Conservation (phyloP, 169 alveolate species). For the Eimeria acervulina region DNA sequence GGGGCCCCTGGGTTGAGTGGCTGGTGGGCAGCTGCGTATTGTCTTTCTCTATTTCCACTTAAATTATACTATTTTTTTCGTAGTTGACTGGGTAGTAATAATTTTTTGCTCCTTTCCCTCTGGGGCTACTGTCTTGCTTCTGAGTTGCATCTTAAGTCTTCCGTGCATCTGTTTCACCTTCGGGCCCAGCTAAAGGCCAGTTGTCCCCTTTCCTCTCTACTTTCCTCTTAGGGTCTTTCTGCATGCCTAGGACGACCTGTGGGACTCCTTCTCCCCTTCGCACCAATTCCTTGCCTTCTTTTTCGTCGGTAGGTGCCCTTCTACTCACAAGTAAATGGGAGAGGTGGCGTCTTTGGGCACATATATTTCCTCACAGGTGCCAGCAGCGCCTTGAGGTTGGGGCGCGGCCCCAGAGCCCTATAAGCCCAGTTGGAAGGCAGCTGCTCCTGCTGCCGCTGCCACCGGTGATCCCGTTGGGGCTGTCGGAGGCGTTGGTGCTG, state of each 20-base stretch:
- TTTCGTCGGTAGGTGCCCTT: neutral
- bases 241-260: neutral
- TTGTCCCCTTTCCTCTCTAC: neutral
- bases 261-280: neutral
- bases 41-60: neutral
- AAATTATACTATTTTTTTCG: neutral
- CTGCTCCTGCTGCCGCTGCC: neutral
- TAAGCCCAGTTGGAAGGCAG: neutral
- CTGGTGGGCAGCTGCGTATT: neutral
- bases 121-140: neutral
- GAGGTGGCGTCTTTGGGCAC: neutral
- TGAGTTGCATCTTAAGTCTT: neutral
- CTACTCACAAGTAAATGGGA: neutral
- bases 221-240: neutral
- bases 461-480: neutral
- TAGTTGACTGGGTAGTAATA: neutral
- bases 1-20: slow-evolving; percentile 8
- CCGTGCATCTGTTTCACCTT: neutral
- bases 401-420: neutral
- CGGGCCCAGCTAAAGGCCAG: neutral
- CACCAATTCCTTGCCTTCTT: neutral
- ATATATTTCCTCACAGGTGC: neutral
- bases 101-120: neutral
- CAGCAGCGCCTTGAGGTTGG: neutral
- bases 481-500: neutral